Percentiles rank a stretch among this genome's conserved stretches.
Evolutionary conservation across 1,284 basidiomycete species (phyloP).

Genomic region (Anthracocystis panici-leucophaei): DNA sequence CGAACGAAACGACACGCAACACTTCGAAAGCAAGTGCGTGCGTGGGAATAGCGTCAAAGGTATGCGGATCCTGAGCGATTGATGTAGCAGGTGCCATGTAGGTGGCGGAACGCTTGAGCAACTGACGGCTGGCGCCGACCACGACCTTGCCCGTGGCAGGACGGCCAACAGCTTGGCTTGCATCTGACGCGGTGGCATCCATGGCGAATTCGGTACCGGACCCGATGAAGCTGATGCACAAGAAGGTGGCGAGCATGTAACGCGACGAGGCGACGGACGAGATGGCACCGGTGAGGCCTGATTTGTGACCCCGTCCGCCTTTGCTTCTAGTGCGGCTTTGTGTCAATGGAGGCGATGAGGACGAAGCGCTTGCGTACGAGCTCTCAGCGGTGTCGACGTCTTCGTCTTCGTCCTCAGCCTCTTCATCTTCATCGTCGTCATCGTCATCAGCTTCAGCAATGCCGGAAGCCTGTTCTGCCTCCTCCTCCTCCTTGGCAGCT

Average conservation of each 20-base stretch:
- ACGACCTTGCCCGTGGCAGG: slow-evolving; percentile 44
- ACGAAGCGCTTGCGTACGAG: slow-evolving; percentile 35
- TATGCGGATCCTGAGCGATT: slow-evolving; percentile 32
- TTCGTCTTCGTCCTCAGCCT: slow-evolving; percentile 53
- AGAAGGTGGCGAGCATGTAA: slow-evolving; percentile 65
- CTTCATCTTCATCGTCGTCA: slow-evolving; percentile 60
- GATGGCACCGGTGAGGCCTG: slow-evolving; percentile 24
- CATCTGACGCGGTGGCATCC: slow-evolving; percentile 25
- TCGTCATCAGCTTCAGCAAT: slow-evolving; percentile 39
- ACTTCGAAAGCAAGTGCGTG: slow-evolving; percentile 58
- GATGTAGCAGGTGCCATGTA: slow-evolving; percentile 30
- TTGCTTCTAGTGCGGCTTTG: slow-evolving; percentile 29
- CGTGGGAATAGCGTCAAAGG: slow-evolving; percentile 56
- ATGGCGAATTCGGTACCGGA: slow-evolving; percentile 49
- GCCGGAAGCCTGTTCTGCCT: slow-evolving; percentile 32
- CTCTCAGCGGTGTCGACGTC: slow-evolving; percentile 41
- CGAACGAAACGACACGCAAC: slow-evolving; percentile 50
- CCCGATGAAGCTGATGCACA: slow-evolving; percentile 62
- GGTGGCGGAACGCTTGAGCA: slow-evolving; percentile 60
- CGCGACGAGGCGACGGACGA: slow-evolving; percentile 50
- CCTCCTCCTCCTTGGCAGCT: slow-evolving; percentile 51
- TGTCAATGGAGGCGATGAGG: slow-evolving; percentile 40
- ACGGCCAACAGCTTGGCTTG: slow-evolving; percentile 27
- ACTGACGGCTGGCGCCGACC: slow-evolving; percentile 62
- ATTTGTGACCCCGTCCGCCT: slow-evolving; percentile 19